A percentile compares a stretch with the other conserved stretches of the same genome.
Conservation (phyloP, 805 yeast species). For the Candida xiaguanensis region DNA sequence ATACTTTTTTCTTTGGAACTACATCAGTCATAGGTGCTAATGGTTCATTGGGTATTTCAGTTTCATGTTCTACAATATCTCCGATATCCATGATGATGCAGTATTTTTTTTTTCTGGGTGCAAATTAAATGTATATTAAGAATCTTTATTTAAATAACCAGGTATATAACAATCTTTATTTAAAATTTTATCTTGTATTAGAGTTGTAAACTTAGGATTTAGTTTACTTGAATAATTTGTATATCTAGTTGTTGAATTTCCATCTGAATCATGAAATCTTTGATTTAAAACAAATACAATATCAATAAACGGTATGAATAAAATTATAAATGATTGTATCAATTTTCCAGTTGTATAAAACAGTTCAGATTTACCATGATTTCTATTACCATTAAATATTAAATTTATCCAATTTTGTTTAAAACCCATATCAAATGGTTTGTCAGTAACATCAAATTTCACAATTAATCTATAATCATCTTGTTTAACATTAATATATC, state of each 20-base stretch:
- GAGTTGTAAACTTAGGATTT: conserved; percentile 11
- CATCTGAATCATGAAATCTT: neutral
- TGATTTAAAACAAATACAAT: conserved; percentile 8
- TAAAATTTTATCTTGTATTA: conserved; percentile 14
- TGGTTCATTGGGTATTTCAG: conserved; percentile 32
- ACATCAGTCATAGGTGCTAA: conserved; percentile 21
- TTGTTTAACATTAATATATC: conserved; percentile 43
- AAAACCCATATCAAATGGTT: conserved; percentile 37
- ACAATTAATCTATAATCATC: conserved; percentile 36
- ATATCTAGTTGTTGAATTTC: conserved; percentile 1
- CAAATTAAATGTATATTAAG: neutral
- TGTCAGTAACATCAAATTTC: conserved; percentile 23
- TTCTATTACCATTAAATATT: conserved; percentile 21
- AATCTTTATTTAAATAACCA: conserved; percentile 10
- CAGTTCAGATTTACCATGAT: conserved; percentile 12
- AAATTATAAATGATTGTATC: conserved; percentile 13
- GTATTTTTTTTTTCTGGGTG: conserved; percentile 2
- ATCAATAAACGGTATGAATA: conserved; percentile 22
- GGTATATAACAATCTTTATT: conserved; percentile 16
- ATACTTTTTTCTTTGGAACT: conserved; percentile 33
- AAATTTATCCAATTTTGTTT: conserved; percentile 33
- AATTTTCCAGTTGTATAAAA: conserved; percentile 13
- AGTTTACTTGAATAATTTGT: conserved; percentile 10
- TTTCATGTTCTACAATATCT: conserved; percentile 66
- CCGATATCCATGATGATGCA: conserved; percentile 56